These are phyloP conservation scores for Bruguiera gymnorhiza DNA, from an alignment of 345 rosid species.

Conservation along the genomic window DNA sequence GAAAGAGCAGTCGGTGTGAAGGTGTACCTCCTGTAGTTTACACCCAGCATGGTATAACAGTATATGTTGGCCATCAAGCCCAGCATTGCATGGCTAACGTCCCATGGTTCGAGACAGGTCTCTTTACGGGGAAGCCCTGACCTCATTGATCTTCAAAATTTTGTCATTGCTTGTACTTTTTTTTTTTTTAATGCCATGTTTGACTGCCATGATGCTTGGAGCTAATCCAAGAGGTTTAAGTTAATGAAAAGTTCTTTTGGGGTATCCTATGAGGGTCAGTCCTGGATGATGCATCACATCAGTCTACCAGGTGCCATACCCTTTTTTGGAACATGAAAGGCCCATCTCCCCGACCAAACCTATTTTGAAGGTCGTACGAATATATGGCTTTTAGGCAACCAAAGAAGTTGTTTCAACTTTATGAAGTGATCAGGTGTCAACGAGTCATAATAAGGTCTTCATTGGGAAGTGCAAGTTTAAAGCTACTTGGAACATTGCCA, in stretches of 20 bases:
- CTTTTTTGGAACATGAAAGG: slow-evolving; percentile 32
- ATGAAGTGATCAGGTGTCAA: neutral
- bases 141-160: slow-evolving; percentile 1
- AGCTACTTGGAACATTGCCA: no score
- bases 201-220: no score
- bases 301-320: slow-evolving; percentile 24
- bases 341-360: slow-evolving; percentile 33
- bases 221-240: neutral
- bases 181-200: slow-evolving; percentile 7
- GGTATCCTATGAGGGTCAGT: slow-evolving; percentile 30
- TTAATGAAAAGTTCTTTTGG: slow-evolving; percentile 17
- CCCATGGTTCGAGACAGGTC: slow-evolving; percentile 22
- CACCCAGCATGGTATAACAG: slow-evolving; percentile 19
- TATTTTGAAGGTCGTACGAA: slow-evolving; percentile 14
- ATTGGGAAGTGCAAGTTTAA: no score
- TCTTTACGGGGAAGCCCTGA: slow-evolving; percentile 21
- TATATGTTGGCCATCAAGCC: slow-evolving; percentile 11
- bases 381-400: neutral
- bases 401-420: neutral
- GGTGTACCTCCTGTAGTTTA: slow-evolving; percentile 26
- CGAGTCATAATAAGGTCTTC: no score
- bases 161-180: slow-evolving; percentile 1
- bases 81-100: slow-evolving; percentile 12
- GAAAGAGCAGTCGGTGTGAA: slow-evolving; percentile 15
- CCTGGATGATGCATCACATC: slow-evolving; percentile 29